These are phyloP conservation scores for Fusarium sp. DNA, from an alignment of 2,329 filamentous ascomycete genomes.

Conservation along the genomic window DNA sequence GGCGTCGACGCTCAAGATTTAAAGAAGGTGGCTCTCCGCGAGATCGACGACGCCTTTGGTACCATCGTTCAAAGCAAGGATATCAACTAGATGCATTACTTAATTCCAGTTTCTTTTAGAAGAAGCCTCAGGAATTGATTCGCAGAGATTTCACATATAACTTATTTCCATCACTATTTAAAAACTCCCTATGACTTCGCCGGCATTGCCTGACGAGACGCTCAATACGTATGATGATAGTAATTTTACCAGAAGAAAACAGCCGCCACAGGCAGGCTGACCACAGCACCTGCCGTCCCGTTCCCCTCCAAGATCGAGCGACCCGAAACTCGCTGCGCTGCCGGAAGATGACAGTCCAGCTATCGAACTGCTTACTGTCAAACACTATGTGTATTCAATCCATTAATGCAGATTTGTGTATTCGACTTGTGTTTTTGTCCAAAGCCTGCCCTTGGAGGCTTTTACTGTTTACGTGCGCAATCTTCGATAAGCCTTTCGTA, in stretches of 20 bases:
- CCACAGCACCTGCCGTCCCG: no score
- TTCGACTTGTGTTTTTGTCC: no score
- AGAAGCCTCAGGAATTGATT: background rate
- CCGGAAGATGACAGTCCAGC: no score
- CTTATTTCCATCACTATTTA: background rate
- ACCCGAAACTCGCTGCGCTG: no score
- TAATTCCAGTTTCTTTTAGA: background rate
- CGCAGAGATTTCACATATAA: background rate
- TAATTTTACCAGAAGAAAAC: background rate
- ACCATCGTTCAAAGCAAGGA: slow-evolving; percentile 60
- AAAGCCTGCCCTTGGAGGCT: no score
- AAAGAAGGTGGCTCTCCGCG: slow-evolving; percentile 61
- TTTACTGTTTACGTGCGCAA: no score
- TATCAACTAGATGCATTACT: slow-evolving; percentile 25
- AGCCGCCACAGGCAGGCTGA: background rate
- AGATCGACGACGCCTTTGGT: slow-evolving; percentile 72
- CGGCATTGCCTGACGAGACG: background rate
- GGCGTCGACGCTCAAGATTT: slow-evolving; percentile 67
- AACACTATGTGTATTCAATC: no score
- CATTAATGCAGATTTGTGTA: no score
- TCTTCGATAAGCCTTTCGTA: no score
- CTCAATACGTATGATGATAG: background rate
- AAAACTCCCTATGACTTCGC: background rate
- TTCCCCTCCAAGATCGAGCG: no score
- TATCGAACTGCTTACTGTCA: no score